Base-by-base conservation (phyloP, 192 early-diverging fungal genomes). In the Lobulomyces angularis region DNA sequence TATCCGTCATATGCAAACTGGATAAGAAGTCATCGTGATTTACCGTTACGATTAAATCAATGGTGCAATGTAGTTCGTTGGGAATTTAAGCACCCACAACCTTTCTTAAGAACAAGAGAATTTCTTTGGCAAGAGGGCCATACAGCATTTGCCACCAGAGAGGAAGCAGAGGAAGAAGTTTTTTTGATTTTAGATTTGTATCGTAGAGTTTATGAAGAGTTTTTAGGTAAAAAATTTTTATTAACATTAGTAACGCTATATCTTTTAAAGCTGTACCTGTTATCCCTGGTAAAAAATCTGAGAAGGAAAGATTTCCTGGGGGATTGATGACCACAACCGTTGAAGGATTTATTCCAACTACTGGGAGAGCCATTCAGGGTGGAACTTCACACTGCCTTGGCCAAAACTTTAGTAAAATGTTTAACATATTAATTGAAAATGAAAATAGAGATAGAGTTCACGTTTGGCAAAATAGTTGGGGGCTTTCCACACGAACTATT, bases 91-190 rank as follows among this genome's bases (percentile, higher is more conserved):
- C 84, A 97, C 68, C 91, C 91, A 32, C 89, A 95, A 69, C 92
- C 95, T 36, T 99, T 99, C 79, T 58, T 99, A 49, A 76, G 95
- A 36, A 97, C 95, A 14, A 84, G 95, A 45, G 95, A 99, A 72
- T 99, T 99, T 74, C 69, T 99, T 53, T 99, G 95, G 95, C 95
- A 99, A 61, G 95, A 99, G 64, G 95, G 95, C 35, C 95, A 99
- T 62, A 94, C 90, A 42, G 95, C 90, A 16, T 84, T 91, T 50
- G 74, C 88, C 36, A 91, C 83, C 44, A 78, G 87, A 66, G 76
- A 85, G 24, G 88, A 81, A 37, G 84, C 91, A 27, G 84, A 79
- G 55, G 40, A 29, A 3, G 95, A 99, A 63, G 91, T 94, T 12
- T 62, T 60, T 29, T 70, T 90, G 43, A 90, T 99, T 38, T 64